These are phyloP conservation scores for Ganoderma leucocontextum DNA, from an alignment of 1,284 basidiomycete species.

Conservation along the genomic window DNA sequence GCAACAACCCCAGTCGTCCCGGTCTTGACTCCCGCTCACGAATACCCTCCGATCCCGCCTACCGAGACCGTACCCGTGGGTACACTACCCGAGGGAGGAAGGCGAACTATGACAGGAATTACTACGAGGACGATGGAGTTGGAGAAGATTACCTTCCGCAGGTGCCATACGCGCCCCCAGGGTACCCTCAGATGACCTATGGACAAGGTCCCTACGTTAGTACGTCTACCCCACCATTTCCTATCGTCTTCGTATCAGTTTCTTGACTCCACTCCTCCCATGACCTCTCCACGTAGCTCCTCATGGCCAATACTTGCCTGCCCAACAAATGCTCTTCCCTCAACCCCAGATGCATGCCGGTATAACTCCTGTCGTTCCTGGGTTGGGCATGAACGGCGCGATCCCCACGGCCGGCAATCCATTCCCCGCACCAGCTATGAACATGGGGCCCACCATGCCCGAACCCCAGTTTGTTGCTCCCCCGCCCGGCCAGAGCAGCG, in stretches of 20 bases:
- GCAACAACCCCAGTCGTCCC: conserved; percentile 30
- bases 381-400: conserved; percentile 23
- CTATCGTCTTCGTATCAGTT: not conserved
- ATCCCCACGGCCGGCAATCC: conserved; percentile 29
- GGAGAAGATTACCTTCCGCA: conserved; percentile 8
- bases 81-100: conserved; percentile 16
- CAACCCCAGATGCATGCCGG: conserved; percentile 14
- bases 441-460: conserved; percentile 26
- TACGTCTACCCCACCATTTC: conserved; percentile 2
- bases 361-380: conserved; percentile 21
- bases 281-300: not conserved
- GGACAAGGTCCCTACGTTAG: conserved; percentile 4
- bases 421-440: conserved; percentile 26
- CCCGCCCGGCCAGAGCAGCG: conserved; percentile 18
- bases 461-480: conserved; percentile 12
- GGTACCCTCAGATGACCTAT: conserved; percentile 9
- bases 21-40: conserved; percentile 16
- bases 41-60: conserved; percentile 16
- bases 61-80: conserved; percentile 14
- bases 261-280: not conserved
- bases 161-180: conserved; percentile 6
- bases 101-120: conserved; percentile 17
- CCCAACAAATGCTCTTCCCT: conserved; percentile 6
- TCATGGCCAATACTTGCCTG: not conserved
- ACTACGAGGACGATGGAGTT: conserved; percentile 7